Conservation (phyloP, 306 rosid species). For the Prunus campanulata region DNA sequence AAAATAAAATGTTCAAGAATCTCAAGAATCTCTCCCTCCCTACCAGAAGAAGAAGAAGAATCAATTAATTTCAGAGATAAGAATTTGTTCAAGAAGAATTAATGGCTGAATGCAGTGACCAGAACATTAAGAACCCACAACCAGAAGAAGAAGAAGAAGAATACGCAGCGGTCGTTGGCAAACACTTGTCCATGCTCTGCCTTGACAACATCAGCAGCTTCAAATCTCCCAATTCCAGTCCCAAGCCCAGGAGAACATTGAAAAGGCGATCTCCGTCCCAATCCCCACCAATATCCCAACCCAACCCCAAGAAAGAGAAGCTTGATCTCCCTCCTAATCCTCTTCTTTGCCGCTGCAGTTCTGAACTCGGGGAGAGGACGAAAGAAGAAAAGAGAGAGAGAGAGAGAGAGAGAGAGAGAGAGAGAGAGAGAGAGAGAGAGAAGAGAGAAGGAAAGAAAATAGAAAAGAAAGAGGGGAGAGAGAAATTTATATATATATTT, state of each 20-base stretch:
- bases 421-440: too few relatives aligned
- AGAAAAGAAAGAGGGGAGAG: too few relatives aligned
- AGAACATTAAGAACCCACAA: background rate
- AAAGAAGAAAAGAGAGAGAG: too few relatives aligned
- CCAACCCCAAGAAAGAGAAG: constrained; percentile 22
- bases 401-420: too few relatives aligned
- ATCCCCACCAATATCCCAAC: background rate
- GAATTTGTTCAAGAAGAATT: background rate
- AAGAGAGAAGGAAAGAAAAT: too few relatives aligned
- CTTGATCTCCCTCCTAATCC: constrained; percentile 1
- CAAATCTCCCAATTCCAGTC: background rate
- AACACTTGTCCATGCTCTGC: constrained; percentile 16
- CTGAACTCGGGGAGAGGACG: background rate
- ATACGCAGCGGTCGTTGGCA: background rate
- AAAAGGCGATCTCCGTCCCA: constrained; percentile 3
- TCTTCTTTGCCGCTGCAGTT: constrained; percentile 18
- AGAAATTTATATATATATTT: too few relatives aligned
- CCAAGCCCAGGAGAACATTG: background rate
- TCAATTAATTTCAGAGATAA: background rate
- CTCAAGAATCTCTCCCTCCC: background rate
- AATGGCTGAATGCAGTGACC: background rate
- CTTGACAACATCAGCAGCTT: background rate
- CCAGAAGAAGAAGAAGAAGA: background rate
- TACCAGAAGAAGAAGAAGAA: background rate
- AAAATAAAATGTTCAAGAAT: background rate